Conservation (phyloP, 2,329 filamentous ascomycete species). For the Colletotrichum sublineola region DNA sequence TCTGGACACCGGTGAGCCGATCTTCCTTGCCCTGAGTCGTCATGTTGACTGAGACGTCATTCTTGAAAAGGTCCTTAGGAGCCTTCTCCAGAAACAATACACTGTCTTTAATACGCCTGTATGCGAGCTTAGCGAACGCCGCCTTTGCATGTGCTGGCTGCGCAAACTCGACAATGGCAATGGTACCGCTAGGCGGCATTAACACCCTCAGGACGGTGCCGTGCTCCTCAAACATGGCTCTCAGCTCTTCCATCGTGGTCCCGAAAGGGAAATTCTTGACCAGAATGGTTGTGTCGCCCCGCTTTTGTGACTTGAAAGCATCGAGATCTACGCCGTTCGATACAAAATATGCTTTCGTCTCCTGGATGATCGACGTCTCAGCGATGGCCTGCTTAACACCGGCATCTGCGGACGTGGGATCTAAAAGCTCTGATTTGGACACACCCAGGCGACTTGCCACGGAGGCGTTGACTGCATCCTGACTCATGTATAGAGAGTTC, state of each 20-base stretch:
- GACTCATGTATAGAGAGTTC: constrained; percentile 99
- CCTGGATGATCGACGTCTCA: constrained; percentile 95
- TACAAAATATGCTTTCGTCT: constrained; percentile 92
- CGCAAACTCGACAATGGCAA: constrained; percentile 91
- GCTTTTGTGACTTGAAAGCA: constrained; percentile 86
- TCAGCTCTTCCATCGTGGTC: constrained; percentile 82
- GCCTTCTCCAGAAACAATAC: constrained; percentile 95
- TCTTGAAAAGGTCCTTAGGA: constrained; percentile 81
- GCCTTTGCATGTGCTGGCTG: constrained; percentile 83
- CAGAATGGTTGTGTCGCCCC: constrained; percentile 88
- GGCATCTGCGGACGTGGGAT: constrained; percentile 95
- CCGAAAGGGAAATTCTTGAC: constrained; percentile 96
- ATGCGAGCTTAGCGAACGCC: constrained; percentile 88
- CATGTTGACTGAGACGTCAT: constrained; percentile 45
- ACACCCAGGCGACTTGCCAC: constrained; percentile 89
- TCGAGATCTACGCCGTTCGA: constrained; percentile 92
- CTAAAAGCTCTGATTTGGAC: constrained; percentile 89
- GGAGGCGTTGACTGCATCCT: constrained; percentile 93
- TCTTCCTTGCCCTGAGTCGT: constrained; percentile 49
- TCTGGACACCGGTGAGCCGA: constrained; percentile 63
- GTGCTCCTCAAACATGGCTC: constrained; percentile 85
- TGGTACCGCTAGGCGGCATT: constrained; percentile 93
- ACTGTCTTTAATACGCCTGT: constrained; percentile 90
- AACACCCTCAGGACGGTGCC: constrained; percentile 85
- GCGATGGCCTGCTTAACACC: constrained; percentile 97